Evolutionary conservation across 2,329 filamentous ascomycete species (phyloP).

Genomic region (Fusarium sp.): DNA sequence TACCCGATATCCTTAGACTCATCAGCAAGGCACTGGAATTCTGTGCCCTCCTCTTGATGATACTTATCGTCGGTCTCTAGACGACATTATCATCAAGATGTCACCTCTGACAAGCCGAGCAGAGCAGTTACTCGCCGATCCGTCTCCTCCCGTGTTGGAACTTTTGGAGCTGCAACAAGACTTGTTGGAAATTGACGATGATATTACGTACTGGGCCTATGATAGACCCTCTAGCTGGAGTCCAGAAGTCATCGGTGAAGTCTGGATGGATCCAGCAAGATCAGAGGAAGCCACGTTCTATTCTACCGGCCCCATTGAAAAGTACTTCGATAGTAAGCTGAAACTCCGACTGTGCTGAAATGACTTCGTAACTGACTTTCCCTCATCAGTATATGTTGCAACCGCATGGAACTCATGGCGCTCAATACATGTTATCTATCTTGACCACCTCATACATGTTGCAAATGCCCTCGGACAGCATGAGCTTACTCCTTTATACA

Average conservation of each 20-base stretch:
- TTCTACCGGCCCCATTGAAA: neutral
- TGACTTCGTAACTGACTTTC: neutral
- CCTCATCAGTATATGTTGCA: neutral
- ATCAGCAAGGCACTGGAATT: neutral
- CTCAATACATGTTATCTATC: conserved; percentile 5
- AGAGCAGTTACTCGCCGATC: neutral
- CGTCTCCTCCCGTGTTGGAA: neutral
- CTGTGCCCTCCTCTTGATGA: conserved; percentile 5
- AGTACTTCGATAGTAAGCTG: conserved; percentile 11
- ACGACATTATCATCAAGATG: conserved; percentile 10
- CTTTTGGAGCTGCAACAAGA: neutral
- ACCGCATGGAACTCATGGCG: conserved; percentile 22
- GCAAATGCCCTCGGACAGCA: neutral
- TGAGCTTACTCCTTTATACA: neutral
- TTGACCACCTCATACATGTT: conserved; percentile 12
- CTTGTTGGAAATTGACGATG: neutral
- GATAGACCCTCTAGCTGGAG: neutral
- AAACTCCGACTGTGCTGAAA: fast-evolving
- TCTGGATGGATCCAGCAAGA: neutral
- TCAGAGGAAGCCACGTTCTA: neutral
- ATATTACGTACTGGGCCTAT: conserved; percentile 7
- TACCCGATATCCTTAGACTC: neutral
- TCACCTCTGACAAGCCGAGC: conserved; percentile 1
- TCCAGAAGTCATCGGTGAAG: conserved; percentile 3
- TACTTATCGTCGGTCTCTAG: neutral